Base-by-base conservation (phyloP, 192 early-diverging fungal genomes). In the Podochytrium sp. region DNA sequence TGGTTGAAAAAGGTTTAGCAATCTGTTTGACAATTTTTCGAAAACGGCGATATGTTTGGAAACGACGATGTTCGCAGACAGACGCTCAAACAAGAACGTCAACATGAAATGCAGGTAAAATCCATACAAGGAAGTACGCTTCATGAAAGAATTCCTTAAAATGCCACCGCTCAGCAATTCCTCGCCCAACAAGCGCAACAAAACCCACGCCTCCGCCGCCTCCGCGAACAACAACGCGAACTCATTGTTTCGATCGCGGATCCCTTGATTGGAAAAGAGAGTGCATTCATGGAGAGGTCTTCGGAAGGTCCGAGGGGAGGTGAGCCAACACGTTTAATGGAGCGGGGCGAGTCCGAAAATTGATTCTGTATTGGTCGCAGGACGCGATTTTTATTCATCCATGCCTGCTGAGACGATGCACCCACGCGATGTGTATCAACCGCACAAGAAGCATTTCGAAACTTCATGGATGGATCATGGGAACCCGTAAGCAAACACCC, bases 231-330 rank as follows among this genome's bases (percentile, higher is more conserved):
- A 6, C 73, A 75, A 38, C 27, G 20, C 25, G 73, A 75, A 16
- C 23, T 75, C 14, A 49, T 68, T 47, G 73, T 75, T 10, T 73
- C 68, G 2, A 75, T 75, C 34, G 66, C 73, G 10, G 73, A 75
- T 49, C 73, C 71, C 18, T n/a, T 27, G 33, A 73, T 73, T 6
- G 59, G 59, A 61, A 61, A 37, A 34, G 34, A 38, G 37, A 38
- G 34, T 35, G 20, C 29, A 0, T 0, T 61, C 4, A 61, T 61
- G 59, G 59, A 61, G 30, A 10, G 59, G 16, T 57, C 47, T n/a
- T 12, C 47, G 12, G 47, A 61, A 10, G 16, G 20, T 61, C 59
- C 20, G 30, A 39, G 59, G n/a, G 59, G 35, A 38, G 0, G 7
- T 33, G 33, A 30, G n/a, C n/a, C n/a, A n/a, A n/a, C n/a, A n/a